Evolutionary conservation across 305 asterid genomes (phyloP).

Genomic region (Rubia tinctorum): DNA sequence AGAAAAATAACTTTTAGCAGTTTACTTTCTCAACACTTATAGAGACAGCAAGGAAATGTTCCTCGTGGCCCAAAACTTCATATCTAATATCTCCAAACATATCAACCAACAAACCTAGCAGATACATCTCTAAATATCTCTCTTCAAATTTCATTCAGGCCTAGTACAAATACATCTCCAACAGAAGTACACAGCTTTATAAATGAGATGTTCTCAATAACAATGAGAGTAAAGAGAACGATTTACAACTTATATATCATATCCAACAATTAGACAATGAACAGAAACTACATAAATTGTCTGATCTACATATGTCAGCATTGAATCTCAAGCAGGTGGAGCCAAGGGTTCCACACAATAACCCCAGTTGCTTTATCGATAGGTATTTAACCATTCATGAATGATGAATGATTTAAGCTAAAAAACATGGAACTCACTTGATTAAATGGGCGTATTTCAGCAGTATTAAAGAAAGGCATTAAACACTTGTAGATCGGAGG

Average conservation of each 20-base stretch:
- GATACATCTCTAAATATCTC: neutral
- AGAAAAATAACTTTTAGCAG: neutral
- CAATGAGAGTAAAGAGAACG: neutral
- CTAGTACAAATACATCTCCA: neutral
- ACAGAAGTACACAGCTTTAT: neutral
- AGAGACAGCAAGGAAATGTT: conserved; percentile 87
- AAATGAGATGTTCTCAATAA: neutral
- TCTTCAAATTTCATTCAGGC: neutral
- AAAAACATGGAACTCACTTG: conserved; percentile 44
- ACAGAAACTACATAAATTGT: neutral
- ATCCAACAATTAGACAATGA: neutral
- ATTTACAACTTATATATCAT: neutral
- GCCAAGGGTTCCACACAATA: conserved; percentile 5
- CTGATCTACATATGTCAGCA: neutral
- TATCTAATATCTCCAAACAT: conserved; percentile 10
- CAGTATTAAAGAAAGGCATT: too few species aligned
- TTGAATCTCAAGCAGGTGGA: neutral
- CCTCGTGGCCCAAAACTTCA: conserved; percentile 92
- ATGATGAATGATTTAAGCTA: neutral
- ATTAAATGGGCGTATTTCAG: conserved; percentile 92
- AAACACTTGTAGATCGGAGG: too few species aligned
- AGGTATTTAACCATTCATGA: neutral
- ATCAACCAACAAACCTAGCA: too few species aligned
- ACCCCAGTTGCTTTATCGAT: neutral
- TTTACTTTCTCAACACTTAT: conserved; percentile 80